Conservation (phyloP, 345 rosid species). For the Anacardium occidentale region DNA sequence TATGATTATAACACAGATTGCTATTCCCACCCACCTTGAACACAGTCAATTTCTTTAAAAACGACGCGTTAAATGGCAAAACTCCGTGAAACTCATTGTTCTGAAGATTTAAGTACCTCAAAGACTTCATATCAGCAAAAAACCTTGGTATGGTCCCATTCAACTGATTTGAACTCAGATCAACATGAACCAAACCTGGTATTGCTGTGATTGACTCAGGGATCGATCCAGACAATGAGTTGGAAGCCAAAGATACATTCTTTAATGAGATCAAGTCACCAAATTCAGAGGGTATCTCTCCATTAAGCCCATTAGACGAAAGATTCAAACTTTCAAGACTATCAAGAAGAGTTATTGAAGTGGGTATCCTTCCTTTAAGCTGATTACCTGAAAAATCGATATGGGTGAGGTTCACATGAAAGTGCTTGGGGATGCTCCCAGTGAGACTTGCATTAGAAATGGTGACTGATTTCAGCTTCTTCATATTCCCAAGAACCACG, state of each 20-base stretch:
- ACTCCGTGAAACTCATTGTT: constrained; percentile 74
- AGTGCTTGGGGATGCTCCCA: constrained; percentile 56
- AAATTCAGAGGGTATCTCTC: constrained; percentile 59
- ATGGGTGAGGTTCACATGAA: constrained; percentile 55
- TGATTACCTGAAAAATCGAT: constrained; percentile 73
- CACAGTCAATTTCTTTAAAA: constrained; percentile 56
- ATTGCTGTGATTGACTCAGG: constrained; percentile 79
- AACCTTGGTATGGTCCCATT: constrained; percentile 85
- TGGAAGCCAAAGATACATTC: constrained; percentile 67
- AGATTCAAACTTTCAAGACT: constrained; percentile 62
- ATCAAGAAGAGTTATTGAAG: constrained; percentile 62
- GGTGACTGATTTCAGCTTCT: constrained; percentile 52
- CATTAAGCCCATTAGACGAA: constrained; percentile 58
- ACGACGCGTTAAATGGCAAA: constrained; percentile 75
- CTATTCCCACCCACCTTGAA: constrained; percentile 75
- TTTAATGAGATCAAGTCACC: constrained; percentile 71
- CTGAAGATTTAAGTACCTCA: constrained; percentile 72
- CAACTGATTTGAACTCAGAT: constrained; percentile 85
- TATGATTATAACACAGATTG: constrained; percentile 78
- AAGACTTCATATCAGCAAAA: constrained; percentile 58
- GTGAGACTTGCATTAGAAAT: constrained; percentile 68
- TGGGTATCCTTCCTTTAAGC: constrained; percentile 70
- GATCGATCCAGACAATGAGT: constrained; percentile 75
- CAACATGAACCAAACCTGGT: constrained; percentile 64
- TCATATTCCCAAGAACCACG: constrained; percentile 73